Evolutionary conservation across 345 rosid genomes (phyloP).

Genomic region (Alliaria petiolata): DNA sequence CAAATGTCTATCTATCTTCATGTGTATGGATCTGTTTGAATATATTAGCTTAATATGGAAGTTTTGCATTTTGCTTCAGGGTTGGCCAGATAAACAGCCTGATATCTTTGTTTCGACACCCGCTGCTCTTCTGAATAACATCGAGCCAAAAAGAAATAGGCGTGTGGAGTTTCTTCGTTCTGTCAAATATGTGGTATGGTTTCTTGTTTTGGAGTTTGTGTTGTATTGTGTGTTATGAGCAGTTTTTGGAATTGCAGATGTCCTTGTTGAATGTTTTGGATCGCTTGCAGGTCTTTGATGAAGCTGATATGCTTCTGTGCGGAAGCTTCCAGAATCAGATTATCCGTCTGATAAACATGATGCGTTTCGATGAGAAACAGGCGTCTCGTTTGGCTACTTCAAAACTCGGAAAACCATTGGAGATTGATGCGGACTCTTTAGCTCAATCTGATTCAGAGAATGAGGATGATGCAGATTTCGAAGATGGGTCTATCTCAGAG

Average conservation of each 20-base stretch:
- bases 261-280: not conserved
- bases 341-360: conserved; percentile 70
- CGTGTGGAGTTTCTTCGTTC: conserved; percentile 54
- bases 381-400: conserved; percentile 47
- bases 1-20: not conserved
- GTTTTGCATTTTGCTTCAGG: conserved; percentile 47
- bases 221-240: conserved; percentile 4
- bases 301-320: conserved; percentile 95
- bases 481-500: conserved; percentile 21
- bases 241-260: not conserved
- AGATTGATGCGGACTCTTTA: conserved; percentile 29
- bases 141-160: conserved; percentile 52
- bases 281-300: conserved; percentile 81
- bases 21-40: not conserved
- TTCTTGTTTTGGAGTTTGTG: conserved; percentile 35
- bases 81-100: conserved; percentile 77
- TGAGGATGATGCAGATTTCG: conserved; percentile 36
- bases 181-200: conserved; percentile 75
- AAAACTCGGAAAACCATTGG: conserved; percentile 27
- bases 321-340: conserved; percentile 92
- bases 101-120: conserved; percentile 87
- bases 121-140: conserved; percentile 77
- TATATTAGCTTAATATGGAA: conserved; percentile 11
- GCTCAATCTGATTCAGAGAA: conserved; percentile 22
- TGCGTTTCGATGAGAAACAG: conserved; percentile 79